phyloP scores from a whole-genome alignment of 345 rosid species.

The Salix dunnii region DNA sequence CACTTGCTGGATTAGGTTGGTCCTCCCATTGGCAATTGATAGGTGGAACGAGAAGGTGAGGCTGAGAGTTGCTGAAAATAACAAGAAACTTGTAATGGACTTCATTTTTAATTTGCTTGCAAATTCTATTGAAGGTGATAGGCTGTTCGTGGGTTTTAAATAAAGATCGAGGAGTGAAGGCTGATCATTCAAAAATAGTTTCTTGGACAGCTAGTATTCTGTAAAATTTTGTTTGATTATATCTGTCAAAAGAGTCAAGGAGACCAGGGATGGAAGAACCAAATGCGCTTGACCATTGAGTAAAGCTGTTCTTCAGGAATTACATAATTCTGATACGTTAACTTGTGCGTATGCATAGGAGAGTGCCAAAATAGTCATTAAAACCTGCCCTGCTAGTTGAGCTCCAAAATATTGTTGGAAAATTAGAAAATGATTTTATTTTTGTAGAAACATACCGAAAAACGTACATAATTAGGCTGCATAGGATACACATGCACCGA shows the following conservation, averaged over 20 bases:
- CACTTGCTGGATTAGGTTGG: conserved; percentile 21
- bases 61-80: conserved; percentile 20
- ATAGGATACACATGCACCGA: no score
- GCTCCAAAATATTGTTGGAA: no score
- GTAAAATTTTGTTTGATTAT: neutral
- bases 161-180: neutral
- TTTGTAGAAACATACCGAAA: no score
- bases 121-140: neutral
- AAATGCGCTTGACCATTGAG: conserved; percentile 11
- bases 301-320: neutral
- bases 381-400: no score
- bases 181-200: neutral
- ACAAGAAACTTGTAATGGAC: conserved; percentile 6
- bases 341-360: no score
- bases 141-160: neutral
- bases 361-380: no score
- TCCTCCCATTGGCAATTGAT: neutral
- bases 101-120: conserved; percentile 21
- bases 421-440: no score
- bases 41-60: conserved; percentile 7
- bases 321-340: no score
- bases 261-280: neutral
- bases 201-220: no score
- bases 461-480: no score
- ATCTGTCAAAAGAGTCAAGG: neutral